These are phyloP conservation scores for Bruguiera sexangula DNA, from an alignment of 345 rosid genomes.

Conservation along the genomic window DNA sequence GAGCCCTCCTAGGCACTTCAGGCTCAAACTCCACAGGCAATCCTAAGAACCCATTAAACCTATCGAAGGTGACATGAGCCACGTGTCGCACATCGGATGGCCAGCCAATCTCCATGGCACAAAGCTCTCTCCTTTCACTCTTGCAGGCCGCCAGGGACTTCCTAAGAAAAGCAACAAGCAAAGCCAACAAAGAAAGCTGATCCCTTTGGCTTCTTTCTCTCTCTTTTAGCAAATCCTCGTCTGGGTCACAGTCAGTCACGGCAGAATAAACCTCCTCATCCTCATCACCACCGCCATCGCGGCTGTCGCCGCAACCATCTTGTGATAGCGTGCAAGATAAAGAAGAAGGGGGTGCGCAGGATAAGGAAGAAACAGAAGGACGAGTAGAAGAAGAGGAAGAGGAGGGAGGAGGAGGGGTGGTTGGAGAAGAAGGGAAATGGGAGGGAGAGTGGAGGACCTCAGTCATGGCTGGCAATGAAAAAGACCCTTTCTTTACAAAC, in stretches of 20 bases:
- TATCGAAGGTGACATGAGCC: slow-evolving; percentile 37
- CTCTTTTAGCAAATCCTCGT: slow-evolving; percentile 13
- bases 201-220: slow-evolving; percentile 18
- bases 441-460: slow-evolving; percentile 55
- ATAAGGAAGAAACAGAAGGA: slow-evolving; percentile 27
- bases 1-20: slow-evolving; percentile 31
- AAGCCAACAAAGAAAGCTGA: slow-evolving; percentile 31
- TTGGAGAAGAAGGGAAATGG: slow-evolving; percentile 60
- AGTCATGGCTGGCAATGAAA: slow-evolving; percentile 53
- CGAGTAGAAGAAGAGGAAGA: slow-evolving; percentile 33
- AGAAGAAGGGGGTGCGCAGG: slow-evolving; percentile 26
- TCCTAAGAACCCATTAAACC: slow-evolving; percentile 34
- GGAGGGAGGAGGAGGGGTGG: slow-evolving; percentile 10
- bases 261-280: slow-evolving; percentile 11
- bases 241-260: slow-evolving; percentile 21
- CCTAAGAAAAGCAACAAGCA: slow-evolving; percentile 24
- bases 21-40: slow-evolving; percentile 40
- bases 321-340: background rate
- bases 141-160: slow-evolving; percentile 30
- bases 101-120: slow-evolving; percentile 34
- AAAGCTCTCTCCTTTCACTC: slow-evolving; percentile 26
- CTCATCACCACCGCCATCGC: slow-evolving; percentile 11
- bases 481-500: slow-evolving; percentile 15
- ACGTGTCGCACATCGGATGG: slow-evolving; percentile 33
- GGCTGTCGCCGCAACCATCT: background rate